Evolutionary conservation across 2,329 filamentous ascomycete genomes (phyloP), one percentile per base, ranked within the genome.

Genomic region (Dothistroma pini): DNA sequence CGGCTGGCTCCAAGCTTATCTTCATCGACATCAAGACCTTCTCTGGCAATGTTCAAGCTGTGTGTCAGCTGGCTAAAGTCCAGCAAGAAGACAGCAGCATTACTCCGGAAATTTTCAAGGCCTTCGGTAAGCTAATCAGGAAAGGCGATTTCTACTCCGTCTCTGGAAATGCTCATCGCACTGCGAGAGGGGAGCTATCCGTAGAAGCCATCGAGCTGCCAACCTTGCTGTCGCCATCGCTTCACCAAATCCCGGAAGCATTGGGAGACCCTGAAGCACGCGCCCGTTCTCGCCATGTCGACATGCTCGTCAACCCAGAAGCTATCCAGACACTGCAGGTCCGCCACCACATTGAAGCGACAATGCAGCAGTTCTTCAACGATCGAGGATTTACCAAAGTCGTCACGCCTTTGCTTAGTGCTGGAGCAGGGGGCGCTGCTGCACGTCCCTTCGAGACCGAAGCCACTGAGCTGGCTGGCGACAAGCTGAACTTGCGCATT

Each of bases 391-490:
- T 97, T 71, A 79, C 92, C 57, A 93, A 97, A 76, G 92, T 97
- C 52, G 90, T 89, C 68, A 99, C 95, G 0, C 95, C 95, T 0
- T 91, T 97, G 60, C 81, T 99, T 56, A 88, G 90, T 8, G 86
- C 88, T 52, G 84, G 87, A 54, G 92, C 93, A 1, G 89, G 92
- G n/a, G 95, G 95, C 47, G 95, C 95, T 4, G 83, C 88, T 44
- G 95, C 95, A 1, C 87, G 90, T 54, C 91, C 95, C 0, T 99
- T 99, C 74, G 81, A 87, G 66, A 97, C 93, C 0, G 78, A 81
- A 50, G 88, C 91, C 9, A 90, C 89, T 0, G 91, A 93, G 71
- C 88, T 96, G 62, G 81, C 86, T 2, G 83, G 88, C 47, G 87
- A 85, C 61, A 81, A 86, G 57, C 79, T 99, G 38, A 85, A 89